A percentile compares a stretch with the other conserved stretches of the same genome.
phyloP scores from a whole-genome alignment of 257 asterid genomes.

The Knoxia roxburghii region DNA sequence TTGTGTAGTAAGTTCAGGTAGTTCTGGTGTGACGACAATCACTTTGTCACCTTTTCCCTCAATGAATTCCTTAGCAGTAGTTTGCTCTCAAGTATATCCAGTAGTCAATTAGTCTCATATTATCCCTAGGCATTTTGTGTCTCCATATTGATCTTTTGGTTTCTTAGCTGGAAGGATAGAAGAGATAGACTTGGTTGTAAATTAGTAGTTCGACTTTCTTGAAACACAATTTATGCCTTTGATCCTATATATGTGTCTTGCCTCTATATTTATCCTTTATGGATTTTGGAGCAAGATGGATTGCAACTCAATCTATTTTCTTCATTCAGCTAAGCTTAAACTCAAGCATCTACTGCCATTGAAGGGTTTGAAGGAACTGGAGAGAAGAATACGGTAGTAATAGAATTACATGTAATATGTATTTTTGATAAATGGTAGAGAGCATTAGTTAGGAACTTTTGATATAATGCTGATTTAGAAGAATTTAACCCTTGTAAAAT shows the following conservation, averaged over 20 bases:
- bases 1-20: no score
- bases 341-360: not conserved
- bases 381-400: not conserved
- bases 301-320: not conserved
- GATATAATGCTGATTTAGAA: no score
- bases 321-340: not conserved
- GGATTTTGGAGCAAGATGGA: not conserved
- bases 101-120: not conserved
- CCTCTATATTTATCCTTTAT: no score
- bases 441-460: no score
- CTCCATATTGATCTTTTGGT: not conserved
- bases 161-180: constrained; percentile 6
- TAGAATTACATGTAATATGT: no score
- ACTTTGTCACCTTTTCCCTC: no score
- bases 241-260: not conserved
- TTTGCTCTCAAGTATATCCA: constrained; percentile 9
- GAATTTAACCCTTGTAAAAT: no score
- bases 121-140: constrained; percentile 3
- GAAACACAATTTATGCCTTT: not conserved
- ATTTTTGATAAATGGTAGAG: no score
- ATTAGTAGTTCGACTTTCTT: constrained; percentile 9
- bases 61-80: constrained; percentile 2
- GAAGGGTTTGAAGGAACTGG: not conserved
- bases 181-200: constrained; percentile 3
- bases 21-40: no score